phyloP scores from a whole-genome alignment of 257 asterid genomes.

The Capsicum chinense region DNA sequence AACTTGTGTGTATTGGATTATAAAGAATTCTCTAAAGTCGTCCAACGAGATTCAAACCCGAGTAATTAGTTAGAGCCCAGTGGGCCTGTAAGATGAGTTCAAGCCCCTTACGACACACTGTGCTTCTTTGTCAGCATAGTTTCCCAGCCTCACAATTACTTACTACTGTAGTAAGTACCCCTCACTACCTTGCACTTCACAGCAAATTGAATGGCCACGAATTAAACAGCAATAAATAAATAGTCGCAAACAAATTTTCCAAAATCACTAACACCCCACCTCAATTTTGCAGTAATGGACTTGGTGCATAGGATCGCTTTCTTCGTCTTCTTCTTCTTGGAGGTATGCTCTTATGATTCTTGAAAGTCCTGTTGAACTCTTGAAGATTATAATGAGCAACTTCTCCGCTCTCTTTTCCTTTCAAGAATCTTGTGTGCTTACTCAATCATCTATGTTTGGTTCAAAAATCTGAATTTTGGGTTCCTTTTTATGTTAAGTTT shows the following conservation, averaged over 20 bases:
- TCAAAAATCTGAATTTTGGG: conserved; percentile 28
- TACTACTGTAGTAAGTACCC: background rate
- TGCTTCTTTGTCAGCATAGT: background rate
- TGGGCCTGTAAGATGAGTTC: background rate
- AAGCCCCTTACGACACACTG: background rate
- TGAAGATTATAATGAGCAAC: background rate
- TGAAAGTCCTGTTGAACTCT: background rate
- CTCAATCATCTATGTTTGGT: conserved; percentile 23
- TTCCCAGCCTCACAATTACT: conserved; percentile 12
- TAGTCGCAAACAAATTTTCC: background rate
- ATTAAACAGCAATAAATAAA: conserved; percentile 25
- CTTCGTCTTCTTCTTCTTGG: background rate
- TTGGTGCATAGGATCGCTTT: too few relatives aligned
- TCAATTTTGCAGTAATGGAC: background rate
- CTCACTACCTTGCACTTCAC: conserved; percentile 4
- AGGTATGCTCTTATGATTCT: conserved; percentile 1
- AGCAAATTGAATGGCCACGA: background rate
- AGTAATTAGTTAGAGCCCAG: background rate
- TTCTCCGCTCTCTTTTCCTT: background rate
- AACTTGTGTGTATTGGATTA: too few relatives aligned
- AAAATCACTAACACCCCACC: background rate
- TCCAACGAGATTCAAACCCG: background rate
- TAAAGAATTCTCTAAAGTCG: background rate
- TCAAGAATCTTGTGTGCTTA: background rate
- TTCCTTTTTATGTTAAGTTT: background rate